Conservation (phyloP, 257 asterid genomes). For the Solanum phureja region DNA sequence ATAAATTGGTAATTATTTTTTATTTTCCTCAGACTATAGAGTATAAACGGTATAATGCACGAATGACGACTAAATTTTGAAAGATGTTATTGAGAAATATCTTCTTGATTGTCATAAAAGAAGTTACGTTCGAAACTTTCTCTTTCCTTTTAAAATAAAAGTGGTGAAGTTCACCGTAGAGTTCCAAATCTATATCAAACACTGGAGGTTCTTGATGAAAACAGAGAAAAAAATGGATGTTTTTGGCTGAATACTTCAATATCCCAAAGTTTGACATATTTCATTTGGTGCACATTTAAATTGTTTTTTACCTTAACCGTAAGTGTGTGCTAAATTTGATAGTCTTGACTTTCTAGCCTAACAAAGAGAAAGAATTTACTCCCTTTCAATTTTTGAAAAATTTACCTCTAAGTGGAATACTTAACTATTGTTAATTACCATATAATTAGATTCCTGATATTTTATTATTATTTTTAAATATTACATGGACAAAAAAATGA, state of each 20-base stretch:
- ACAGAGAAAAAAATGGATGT: not conserved
- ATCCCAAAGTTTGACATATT: not conserved
- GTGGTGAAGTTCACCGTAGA: rapidly evolving
- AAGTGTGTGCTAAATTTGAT: not conserved
- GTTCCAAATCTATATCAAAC: too few species aligned
- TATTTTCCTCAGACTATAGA: not conserved
- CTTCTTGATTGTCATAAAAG: rapidly evolving
- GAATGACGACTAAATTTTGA: too few species aligned
- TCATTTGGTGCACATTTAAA: not conserved
- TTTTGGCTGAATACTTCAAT: not conserved
- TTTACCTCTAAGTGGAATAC: not conserved
- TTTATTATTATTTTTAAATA: too few species aligned
- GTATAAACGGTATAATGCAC: too few species aligned
- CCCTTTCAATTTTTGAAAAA: not conserved
- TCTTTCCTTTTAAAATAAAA: too few species aligned
- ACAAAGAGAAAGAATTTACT: not conserved
- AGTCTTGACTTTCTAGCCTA: not conserved
- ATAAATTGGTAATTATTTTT: not conserved
- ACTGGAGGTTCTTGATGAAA: not conserved
- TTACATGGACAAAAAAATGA: too few species aligned
- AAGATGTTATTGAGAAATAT: rapidly evolving
- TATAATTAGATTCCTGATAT: too few species aligned
- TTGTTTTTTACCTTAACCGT: not conserved
- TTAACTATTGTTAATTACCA: not conserved
- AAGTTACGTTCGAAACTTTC: rapidly evolving